These are phyloP conservation scores for Pterothamnion heteromorphum DNA, from an alignment of 31 red algal species.

Conservation along the genomic window DNA sequence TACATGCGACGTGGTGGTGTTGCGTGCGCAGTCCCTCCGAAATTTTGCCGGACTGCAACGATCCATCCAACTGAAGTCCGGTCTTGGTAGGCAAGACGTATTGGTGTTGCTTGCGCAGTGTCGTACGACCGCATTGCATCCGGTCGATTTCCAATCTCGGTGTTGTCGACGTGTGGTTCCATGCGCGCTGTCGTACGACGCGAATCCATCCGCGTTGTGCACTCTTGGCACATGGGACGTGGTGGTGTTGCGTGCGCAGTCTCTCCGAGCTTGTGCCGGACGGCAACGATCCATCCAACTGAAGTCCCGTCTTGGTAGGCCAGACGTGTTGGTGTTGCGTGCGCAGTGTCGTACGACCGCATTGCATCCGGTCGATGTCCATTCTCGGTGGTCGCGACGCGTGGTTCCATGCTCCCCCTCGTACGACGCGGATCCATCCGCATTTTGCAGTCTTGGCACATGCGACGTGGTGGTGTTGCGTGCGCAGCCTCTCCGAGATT, in stretches of 20 bases:
- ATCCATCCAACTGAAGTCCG: background rate
- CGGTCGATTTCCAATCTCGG: background rate
- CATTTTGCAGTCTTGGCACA: background rate
- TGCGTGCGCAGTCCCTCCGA: background rate
- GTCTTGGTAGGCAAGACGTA: background rate
- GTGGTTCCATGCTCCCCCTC: background rate
- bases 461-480: background rate
- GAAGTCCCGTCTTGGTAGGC: background rate
- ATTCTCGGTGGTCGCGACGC: background rate
- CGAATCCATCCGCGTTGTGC: background rate
- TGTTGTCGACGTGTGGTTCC: background rate
- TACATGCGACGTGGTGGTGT: background rate
- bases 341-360: background rate
- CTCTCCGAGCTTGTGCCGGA: background rate
- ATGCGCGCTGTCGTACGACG: background rate
- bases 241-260: background rate
- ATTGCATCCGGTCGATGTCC: background rate
- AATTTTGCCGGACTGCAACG: background rate
- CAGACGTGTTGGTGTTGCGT: background rate
- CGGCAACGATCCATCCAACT: background rate
- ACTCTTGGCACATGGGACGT: background rate
- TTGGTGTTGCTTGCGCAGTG: background rate
- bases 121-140: background rate
- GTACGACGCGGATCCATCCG: background rate
- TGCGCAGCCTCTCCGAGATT: background rate